phyloP scores from a whole-genome alignment of 2,329 filamentous ascomycete genomes.

The Remersonia thermophila region DNA sequence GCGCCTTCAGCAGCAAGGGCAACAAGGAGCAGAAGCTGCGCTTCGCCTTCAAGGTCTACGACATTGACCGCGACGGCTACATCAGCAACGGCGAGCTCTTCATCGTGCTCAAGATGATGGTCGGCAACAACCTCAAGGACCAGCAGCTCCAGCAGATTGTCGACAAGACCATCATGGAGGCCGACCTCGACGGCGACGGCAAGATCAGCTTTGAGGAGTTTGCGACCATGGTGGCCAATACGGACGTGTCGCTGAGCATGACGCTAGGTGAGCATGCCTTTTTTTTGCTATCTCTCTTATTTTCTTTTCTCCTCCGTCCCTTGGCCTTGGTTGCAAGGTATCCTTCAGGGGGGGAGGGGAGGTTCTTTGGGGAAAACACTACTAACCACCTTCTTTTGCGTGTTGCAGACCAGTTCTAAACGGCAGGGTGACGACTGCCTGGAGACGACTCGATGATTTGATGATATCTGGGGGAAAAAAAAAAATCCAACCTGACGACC shows the following conservation, averaged over 20 bases:
- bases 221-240: constrained; percentile 96
- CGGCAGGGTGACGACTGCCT: neutral
- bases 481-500: too few relatives aligned
- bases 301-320: too few relatives aligned
- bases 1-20: constrained; percentile 92
- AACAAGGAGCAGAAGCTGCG: constrained; percentile 98
- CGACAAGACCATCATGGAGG: constrained; percentile 99
- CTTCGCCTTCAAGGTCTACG: constrained; percentile 98
- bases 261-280: constrained; percentile 37
- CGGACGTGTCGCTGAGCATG: constrained; percentile 65
- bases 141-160: constrained; percentile 98
- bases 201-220: constrained; percentile 99
- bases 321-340: too few relatives aligned
- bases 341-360: too few relatives aligned
- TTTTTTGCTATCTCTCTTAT: too few relatives aligned
- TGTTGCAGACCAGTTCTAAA: constrained; percentile 3
- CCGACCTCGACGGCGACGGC: constrained; percentile 86
- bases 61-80: constrained; percentile 96
- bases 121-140: constrained; percentile 96
- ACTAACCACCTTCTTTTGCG: neutral
- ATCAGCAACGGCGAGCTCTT: constrained; percentile 99
- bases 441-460: too few relatives aligned
- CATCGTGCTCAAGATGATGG: constrained; percentile 99
- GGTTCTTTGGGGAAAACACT: too few relatives aligned
- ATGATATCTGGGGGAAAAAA: too few relatives aligned